Evolutionary conservation across 371 early-diverging fungal genomes (phyloP).

Genomic region (Massospora cicadina): DNA sequence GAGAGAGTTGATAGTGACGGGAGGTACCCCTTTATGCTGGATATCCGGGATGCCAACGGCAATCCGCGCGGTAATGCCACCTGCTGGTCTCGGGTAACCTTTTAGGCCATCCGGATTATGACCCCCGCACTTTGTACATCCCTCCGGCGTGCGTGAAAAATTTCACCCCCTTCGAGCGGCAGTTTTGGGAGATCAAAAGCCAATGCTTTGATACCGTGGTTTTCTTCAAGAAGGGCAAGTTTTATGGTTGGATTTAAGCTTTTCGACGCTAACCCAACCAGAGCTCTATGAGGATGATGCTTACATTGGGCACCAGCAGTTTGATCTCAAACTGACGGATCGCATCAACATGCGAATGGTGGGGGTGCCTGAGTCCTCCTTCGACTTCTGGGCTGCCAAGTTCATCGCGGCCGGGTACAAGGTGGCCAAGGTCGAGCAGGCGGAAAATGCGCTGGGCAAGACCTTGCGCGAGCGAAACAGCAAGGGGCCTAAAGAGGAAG

Average conservation of each 20-base stretch:
- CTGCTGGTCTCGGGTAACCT: not conserved
- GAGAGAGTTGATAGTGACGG: slow-evolving; percentile 41
- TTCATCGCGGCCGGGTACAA: slow-evolving; percentile 93
- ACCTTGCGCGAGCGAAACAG: slow-evolving; percentile 61
- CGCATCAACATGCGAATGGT: slow-evolving; percentile 99
- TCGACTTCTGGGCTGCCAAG: slow-evolving; percentile 92
- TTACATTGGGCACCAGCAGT: slow-evolving; percentile 89
- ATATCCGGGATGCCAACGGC: slow-evolving; percentile 63
- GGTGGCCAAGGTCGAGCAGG: slow-evolving; percentile 97
- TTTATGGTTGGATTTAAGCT: slow-evolving; percentile 47
- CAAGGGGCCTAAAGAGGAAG: slow-evolving; percentile 31
- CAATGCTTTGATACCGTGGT: slow-evolving; percentile 92
- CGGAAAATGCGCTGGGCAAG: slow-evolving; percentile 93
- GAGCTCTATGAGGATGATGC: slow-evolving; percentile 99
- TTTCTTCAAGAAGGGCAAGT: slow-evolving; percentile 99
- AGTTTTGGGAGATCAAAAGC: slow-evolving; percentile 98
- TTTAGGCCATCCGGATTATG: slow-evolving; percentile 66
- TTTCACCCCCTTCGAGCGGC: slow-evolving; percentile 96
- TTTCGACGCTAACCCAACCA: slow-evolving; percentile 13
- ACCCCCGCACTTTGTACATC: slow-evolving; percentile 84
- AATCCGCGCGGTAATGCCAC: slow-evolving; percentile 24
- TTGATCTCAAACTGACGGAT: slow-evolving; percentile 93
- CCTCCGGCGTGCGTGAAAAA: slow-evolving; percentile 57
- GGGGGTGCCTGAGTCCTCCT: slow-evolving; percentile 92
- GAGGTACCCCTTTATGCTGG: slow-evolving; percentile 71